These are phyloP conservation scores for Plantago rigida DNA, from an alignment of 305 asterid species.

Conservation along the genomic window DNA sequence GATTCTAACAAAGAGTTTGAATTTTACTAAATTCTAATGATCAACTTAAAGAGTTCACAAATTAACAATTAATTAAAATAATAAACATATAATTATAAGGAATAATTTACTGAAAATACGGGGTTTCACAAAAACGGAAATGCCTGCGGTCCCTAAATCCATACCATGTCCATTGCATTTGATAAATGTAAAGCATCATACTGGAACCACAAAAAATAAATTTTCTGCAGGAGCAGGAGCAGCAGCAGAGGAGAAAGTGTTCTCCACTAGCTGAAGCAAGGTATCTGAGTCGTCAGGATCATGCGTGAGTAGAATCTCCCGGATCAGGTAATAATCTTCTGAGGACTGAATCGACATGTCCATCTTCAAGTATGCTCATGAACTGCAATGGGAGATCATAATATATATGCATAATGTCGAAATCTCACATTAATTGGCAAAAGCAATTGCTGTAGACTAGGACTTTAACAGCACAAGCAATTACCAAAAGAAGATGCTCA, in stretches of 20 bases:
- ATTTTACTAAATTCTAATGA: too few species aligned
- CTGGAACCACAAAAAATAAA: slow-evolving; percentile 11
- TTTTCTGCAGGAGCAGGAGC: slow-evolving; percentile 22
- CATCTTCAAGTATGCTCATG: slow-evolving; percentile 31
- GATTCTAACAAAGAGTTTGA: too few species aligned
- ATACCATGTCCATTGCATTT: slow-evolving; percentile 61
- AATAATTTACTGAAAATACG: too few species aligned
- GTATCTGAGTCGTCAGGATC: slow-evolving; percentile 47
- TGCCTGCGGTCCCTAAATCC: slow-evolving; percentile 65
- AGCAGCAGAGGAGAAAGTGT: slow-evolving; percentile 27
- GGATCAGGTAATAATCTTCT: slow-evolving; percentile 45
- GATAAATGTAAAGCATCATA: neutral
- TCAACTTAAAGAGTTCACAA: too few species aligned
- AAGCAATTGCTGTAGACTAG: neutral
- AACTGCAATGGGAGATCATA: slow-evolving; percentile 10
- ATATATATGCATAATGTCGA: neutral
- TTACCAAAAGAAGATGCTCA: neutral
- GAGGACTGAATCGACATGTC: slow-evolving; percentile 13
- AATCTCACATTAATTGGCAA: neutral
- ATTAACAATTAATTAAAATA: too few species aligned
- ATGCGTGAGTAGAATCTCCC: slow-evolving; percentile 46
- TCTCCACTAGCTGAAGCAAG: slow-evolving; percentile 40
- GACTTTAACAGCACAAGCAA: neutral
- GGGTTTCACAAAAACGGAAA: slow-evolving; percentile 73
- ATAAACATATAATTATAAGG: too few species aligned